These are phyloP conservation scores for Globisporangium echinulatum DNA, from an alignment of 352 stramenopile genomes.

Conservation along the genomic window DNA sequence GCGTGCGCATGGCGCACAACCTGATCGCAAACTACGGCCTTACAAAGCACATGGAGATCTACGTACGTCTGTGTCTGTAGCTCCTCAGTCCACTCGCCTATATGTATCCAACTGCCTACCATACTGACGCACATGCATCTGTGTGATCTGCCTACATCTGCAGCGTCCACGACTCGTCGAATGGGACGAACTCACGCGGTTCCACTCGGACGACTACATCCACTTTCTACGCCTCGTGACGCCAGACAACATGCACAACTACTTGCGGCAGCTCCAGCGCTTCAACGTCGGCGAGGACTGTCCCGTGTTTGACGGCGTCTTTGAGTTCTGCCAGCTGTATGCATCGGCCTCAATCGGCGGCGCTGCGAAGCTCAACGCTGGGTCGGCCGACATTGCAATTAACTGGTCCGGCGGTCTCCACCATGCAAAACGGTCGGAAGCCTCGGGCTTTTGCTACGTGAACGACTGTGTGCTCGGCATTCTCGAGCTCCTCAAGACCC, in stretches of 20 bases:
- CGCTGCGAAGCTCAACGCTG: conserved; percentile 94
- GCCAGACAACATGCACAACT: conserved; percentile 98
- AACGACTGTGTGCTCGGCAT: conserved; percentile 99
- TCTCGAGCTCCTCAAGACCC: conserved; percentile 96
- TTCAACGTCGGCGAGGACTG: conserved; percentile 99
- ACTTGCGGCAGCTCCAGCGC: conserved; percentile 89
- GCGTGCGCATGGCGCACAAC: conserved; percentile 99
- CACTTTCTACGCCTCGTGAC: conserved; percentile 98
- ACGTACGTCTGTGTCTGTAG: conserved; percentile 51
- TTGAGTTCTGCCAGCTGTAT: conserved; percentile 99
- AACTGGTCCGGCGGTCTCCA: conserved; percentile 99
- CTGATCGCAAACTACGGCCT: conserved; percentile 99
- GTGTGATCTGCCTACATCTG: not conserved
- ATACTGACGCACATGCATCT: too few species aligned
- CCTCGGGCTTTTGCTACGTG: conserved; percentile 99
- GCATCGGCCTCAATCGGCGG: conserved; percentile 95
- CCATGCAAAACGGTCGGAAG: conserved; percentile 98
- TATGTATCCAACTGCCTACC: too few species aligned
- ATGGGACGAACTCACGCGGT: conserved; percentile 96
- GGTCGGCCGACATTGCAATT: conserved; percentile 96
- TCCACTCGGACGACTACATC: conserved; percentile 99
- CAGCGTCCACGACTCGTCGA: conserved; percentile 93
- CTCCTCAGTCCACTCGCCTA: not conserved
- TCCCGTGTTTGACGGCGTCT: conserved; percentile 99
- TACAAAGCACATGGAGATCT: conserved; percentile 99